Evolutionary conservation across 768 basidiomycete species (phyloP), one percentile per base, ranked within the genome.

Genomic region (Galerina sulciceps): DNA sequence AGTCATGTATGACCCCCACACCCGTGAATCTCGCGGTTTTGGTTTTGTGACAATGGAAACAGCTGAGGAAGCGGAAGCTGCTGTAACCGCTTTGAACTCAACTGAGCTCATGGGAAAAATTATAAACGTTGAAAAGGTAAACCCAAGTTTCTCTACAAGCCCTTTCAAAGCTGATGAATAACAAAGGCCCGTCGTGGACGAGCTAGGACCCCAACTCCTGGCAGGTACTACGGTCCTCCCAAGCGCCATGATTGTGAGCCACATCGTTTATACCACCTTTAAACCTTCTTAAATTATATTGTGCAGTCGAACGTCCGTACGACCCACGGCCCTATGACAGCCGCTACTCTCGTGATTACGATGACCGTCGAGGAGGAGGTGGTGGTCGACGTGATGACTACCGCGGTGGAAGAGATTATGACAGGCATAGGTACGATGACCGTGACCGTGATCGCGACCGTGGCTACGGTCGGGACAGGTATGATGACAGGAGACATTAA

Each of bases 261-360:
- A 64, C 56, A 23, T 60, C 50, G 18, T 38, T 51, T 20, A 1
- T 20, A 34, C 3, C 40, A 17, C 52, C 40, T 22, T 43, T 23
- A 48, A 34, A 56, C 46, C 53, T 48, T 48, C 36, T 48, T 52
- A 48, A n/a, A 57, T 66, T 15, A 62, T 54, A 22, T 50, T 60
- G 52, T 55, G 50, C 58, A 88, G 93, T 84, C 62, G 92, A 94
- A 69, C 85, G 94, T 34, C 93, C 87, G 1, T 97, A 98, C 69
- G 93, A 95, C 70, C 94, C 94, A 40, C 86, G 95, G 59, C 93
- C 94, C 0, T 94, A 95, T 71, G 93, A 96, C 74, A 87, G 87
- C 63, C 91, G 93, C 64, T 96, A 96, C 76, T 79, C 85, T 11
- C 85, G 88, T 17, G 87, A 86, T 61, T 72, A 77, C 48, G 87